Evolutionary conservation across 305 asterid genomes (phyloP), one percentile per base, ranked within the genome.

Genomic region (Striga hermonthica): DNA sequence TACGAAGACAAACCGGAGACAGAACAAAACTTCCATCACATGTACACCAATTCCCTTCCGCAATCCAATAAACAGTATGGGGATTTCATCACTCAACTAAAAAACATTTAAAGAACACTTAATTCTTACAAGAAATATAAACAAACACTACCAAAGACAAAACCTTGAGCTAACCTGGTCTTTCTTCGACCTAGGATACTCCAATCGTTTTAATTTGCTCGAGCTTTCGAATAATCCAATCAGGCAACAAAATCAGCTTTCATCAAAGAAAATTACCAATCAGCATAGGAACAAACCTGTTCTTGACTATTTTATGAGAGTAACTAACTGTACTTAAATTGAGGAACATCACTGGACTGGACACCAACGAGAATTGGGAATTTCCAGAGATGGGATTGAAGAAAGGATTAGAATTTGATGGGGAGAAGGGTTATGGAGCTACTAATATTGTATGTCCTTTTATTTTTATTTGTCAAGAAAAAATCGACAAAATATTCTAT

Each of bases 161-260:
- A 59, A 55, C 45, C 61, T 58, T 13, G 8, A 71, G 68, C 84
- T 66, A 14, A 80, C 84, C 80, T 75, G 39, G 67, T 73, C 31
- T 36, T 35, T 44, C 14, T 52, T 55, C 22, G 47, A 14, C 54
- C 60, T 76, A 12, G 67, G 52, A 41, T 50, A 31, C 64, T 31
- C 41, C 1, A 70, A 74, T 76, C 70, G 39, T 66, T 16, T 62
- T 36, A 69, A 53, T 43, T 34, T 9, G 50, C 57, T 57, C 14
- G 62, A 76, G 65, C 44, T 74, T 9, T 39, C 39, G 66, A 41
- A 57, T 34, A 65, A 71, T 45, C 76, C 6, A 63, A 76, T 72
- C 76, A 57, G 53, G 45, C 65, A 63, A 76, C 54, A 52, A 40
- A 44, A 68, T 40, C 38, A 62, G 47, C 70, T 52, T 22, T 28